Conservation (phyloP, 148 eudicot species). For the Oxyria digyna region DNA sequence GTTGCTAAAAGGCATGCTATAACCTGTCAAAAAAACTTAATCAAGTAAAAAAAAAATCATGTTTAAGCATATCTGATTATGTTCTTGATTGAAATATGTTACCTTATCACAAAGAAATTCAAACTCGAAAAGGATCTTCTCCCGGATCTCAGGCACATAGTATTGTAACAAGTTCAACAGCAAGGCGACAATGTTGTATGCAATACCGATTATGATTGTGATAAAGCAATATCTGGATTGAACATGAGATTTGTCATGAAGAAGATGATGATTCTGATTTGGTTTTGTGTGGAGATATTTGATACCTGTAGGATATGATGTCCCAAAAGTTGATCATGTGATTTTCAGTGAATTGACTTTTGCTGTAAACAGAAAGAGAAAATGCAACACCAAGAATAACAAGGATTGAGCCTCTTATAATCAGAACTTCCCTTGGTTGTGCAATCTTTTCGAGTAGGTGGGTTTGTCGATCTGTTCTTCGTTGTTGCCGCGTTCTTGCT, state of each 20-base stretch:
- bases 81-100: not conserved
- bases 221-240: not conserved
- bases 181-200: not conserved
- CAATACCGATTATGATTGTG: not conserved
- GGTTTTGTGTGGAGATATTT: too few species aligned
- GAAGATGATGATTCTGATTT: not conserved
- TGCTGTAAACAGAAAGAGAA: not conserved
- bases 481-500: not conserved
- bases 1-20: not conserved
- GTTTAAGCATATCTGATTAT: not conserved
- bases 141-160: not conserved
- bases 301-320: not conserved
- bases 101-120: conserved; percentile 2
- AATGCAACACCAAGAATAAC: conserved; percentile 1
- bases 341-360: not conserved
- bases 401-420: not conserved
- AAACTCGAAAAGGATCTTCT: conserved; percentile 5
- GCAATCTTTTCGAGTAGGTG: not conserved
- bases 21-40: not conserved
- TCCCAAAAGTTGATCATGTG: not conserved
- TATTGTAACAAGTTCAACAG: not conserved
- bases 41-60: too few species aligned
- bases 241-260: not conserved
- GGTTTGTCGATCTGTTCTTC: not conserved
- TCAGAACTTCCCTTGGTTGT: not conserved